Conservation (phyloP, 106 monocot species). For the Allium fistulosum region DNA sequence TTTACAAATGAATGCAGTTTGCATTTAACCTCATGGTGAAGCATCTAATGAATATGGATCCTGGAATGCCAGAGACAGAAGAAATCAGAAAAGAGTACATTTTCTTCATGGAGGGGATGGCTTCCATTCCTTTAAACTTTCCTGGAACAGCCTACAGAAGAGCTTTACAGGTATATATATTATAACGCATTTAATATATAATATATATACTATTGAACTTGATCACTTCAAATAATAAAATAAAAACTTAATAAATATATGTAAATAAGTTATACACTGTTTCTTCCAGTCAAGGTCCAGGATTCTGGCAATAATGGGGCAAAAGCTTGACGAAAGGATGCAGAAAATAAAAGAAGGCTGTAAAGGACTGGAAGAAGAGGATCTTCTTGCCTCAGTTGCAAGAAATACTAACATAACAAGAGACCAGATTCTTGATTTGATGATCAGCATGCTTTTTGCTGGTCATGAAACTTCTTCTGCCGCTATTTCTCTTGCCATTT, state of each 20-base stretch:
- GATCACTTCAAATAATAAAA: too few relatives aligned
- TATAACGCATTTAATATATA: neutral
- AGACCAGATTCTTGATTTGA: constrained; percentile 48
- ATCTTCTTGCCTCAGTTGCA: constrained; percentile 36
- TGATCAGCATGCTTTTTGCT: constrained; percentile 53
- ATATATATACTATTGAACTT: too few relatives aligned
- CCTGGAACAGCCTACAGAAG: constrained; percentile 34
- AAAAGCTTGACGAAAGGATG: constrained; percentile 29
- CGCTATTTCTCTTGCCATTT: constrained; percentile 37
- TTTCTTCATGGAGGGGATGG: constrained; percentile 48
- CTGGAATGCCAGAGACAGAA: constrained; percentile 19
- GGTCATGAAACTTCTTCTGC: constrained; percentile 51
- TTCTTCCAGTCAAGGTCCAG: constrained; percentile 24
- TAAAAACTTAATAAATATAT: too few relatives aligned
- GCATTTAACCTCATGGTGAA: constrained; percentile 55
- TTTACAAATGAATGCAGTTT: constrained; percentile 14
- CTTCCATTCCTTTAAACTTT: constrained; percentile 37
- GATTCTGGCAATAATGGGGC: constrained; percentile 31
- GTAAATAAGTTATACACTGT: neutral
- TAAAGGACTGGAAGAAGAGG: constrained; percentile 17
- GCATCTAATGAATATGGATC: constrained; percentile 31
- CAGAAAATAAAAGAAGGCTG: constrained; percentile 2
- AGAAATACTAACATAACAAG: constrained; percentile 21
- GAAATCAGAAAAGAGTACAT: constrained; percentile 29
- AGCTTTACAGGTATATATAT: constrained; percentile 33